These are phyloP conservation scores for Haplosporangium sp. DNA, from an alignment of 371 early-diverging fungal genomes.

Conservation along the genomic window DNA sequence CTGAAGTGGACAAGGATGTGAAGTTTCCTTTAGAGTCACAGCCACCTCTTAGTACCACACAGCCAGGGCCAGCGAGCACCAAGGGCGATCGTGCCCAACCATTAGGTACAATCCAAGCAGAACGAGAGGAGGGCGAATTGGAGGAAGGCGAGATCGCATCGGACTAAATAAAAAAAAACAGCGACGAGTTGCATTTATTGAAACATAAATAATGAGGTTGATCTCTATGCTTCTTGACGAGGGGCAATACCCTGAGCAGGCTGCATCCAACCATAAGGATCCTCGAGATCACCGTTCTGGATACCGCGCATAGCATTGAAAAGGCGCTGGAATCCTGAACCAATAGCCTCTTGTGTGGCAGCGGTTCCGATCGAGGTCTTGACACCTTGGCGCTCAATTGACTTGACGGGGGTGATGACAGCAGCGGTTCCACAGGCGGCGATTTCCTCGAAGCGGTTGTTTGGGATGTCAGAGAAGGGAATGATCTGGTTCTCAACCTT, in stretches of 20 bases:
- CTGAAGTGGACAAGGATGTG: no score
- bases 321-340: constrained; percentile 68
- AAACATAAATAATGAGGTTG: not conserved
- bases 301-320: constrained; percentile 73
- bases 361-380: constrained; percentile 55
- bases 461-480: constrained; percentile 66
- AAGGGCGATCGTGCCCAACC: no score
- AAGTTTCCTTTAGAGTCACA: no score
- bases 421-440: constrained; percentile 88
- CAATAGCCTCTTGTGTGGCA: constrained; percentile 58
- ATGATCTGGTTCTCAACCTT: constrained; percentile 69
- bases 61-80: no score
- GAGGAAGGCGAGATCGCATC: constrained; percentile 49
- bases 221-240: constrained; percentile 19
- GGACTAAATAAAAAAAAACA: constrained; percentile 22
- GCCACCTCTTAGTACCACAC: no score
- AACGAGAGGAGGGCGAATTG: constrained; percentile 48
- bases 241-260: constrained; percentile 70
- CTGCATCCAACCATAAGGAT: constrained; percentile 80
- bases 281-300: constrained; percentile 73
- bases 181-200: no score
- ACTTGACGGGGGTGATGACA: constrained; percentile 80
- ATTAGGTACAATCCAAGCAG: not conserved
- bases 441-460: constrained; percentile 74
- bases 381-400: constrained; percentile 70